Evolutionary conservation across 768 basidiomycete species (phyloP), one percentile per base, ranked within the genome.

Genomic region (Lentinus brumalis): DNA sequence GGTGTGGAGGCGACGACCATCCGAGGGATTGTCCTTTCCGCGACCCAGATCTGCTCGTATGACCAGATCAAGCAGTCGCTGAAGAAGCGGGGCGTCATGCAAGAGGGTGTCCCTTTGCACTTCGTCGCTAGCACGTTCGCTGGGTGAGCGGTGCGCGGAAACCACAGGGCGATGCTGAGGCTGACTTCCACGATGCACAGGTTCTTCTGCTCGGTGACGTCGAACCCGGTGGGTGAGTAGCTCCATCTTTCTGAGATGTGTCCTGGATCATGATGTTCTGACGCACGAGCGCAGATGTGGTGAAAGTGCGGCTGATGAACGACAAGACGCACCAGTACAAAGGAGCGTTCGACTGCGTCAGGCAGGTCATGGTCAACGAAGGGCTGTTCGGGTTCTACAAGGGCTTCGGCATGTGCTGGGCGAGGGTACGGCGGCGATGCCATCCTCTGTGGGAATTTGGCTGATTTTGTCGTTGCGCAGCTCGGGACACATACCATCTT

Each of bases 371-470:
- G 56, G 52, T 55, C 31, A 57, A 71, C 16, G 75, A 76, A 59
- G 75, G 75, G 1, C 69, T 66, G 10, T 59, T 70, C 53, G 73
- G 74, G 5, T 75, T 76, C 57, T 76, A 65, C 60, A 76, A 76
- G 60, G 75, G 75, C n/a, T 76, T 76, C 54, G 68, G 71, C n/a
- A 75, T 76, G 75, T 76, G 75, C 54, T 76, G 75, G 75, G 75
- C 74, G 11, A 59, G 75, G 49, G 75, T 75, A 55, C 45, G 75
- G 69, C 26, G 10, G 44, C 35, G 4, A 35, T 47, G 7, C 16
- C 12, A 30, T 51, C 9, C 32, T 5, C n/a, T 11, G 31, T 41
- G 6, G 4, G 57, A n/a, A 15, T 31, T 6, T 30, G 26, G 38
- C 52, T 56, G 26, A 60, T 31, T 29, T 2, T 32, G n/a, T 11